phyloP scores from a whole-genome alignment of 768 basidiomycete species.

The Rhodosporidiobolus sp. region DNA sequence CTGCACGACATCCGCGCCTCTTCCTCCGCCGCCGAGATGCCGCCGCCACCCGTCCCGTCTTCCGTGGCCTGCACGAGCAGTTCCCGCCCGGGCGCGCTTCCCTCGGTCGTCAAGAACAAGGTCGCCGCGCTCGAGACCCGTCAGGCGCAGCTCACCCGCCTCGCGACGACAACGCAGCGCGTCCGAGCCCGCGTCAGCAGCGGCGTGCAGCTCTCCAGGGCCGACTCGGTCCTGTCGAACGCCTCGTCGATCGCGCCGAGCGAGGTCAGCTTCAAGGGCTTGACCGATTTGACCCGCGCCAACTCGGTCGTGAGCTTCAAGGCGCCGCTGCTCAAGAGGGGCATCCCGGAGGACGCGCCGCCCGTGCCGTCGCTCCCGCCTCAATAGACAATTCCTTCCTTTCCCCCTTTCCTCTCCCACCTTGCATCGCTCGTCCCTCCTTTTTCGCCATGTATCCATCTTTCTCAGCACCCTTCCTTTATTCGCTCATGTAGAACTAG shows the following conservation, averaged over 20 bases:
- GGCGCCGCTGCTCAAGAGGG: constrained; percentile 28
- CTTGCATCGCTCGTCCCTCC: no score
- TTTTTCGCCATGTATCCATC: no score
- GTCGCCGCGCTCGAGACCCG: constrained; percentile 47
- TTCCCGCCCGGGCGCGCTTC: constrained; percentile 29
- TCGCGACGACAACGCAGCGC: constrained; percentile 41
- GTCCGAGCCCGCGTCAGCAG: constrained; percentile 2
- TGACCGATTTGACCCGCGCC: constrained; percentile 23
- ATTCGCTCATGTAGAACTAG: no score
- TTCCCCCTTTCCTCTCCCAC: no score
- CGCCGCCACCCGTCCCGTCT: background rate
- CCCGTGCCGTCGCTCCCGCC: background rate
- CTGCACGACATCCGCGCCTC: constrained; percentile 4
- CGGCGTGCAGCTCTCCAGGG: constrained; percentile 9
- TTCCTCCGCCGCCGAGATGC: background rate
- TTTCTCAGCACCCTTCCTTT: no score
- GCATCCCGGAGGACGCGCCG: background rate
- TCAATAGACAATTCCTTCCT: no score
- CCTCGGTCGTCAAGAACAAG: constrained; percentile 45
- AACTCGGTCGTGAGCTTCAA: constrained; percentile 36
- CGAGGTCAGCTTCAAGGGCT: constrained; percentile 26
- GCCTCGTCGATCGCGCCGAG: constrained; percentile 17
- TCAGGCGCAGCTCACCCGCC: constrained; percentile 45
- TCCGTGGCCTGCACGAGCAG: background rate
- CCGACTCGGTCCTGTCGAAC: constrained; percentile 23